Conservation (phyloP, 2,329 filamentous ascomycete species). For the Microthyrium microscopicum region DNA sequence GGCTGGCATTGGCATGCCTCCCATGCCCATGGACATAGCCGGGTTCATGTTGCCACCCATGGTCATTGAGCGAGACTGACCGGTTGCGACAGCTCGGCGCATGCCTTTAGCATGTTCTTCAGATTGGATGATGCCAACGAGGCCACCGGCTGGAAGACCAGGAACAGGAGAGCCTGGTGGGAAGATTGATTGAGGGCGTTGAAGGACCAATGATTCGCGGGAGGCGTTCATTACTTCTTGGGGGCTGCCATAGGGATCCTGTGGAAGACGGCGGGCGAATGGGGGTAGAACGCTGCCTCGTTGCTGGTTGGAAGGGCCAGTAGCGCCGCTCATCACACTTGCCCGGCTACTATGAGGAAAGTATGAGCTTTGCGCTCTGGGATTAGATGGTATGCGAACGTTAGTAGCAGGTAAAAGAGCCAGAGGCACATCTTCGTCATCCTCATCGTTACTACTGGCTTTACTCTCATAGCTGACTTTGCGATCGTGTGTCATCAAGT, state of each 20-base stretch:
- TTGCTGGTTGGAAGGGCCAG: background rate
- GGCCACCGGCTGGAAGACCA: slow-evolving; percentile 48
- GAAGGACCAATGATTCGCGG: slow-evolving; percentile 57
- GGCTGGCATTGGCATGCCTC: background rate
- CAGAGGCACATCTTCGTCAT: slow-evolving; percentile 70
- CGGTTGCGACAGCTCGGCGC: slow-evolving; percentile 42
- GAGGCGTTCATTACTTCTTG: slow-evolving; percentile 55
- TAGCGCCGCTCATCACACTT: slow-evolving; percentile 2
- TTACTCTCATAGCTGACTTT: slow-evolving; percentile 15
- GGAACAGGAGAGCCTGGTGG: slow-evolving; percentile 14
- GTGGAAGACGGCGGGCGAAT: slow-evolving; percentile 67
- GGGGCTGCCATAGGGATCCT: slow-evolving; percentile 52
- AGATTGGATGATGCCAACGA: slow-evolving; percentile 74
- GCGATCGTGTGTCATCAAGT: too few relatives aligned
- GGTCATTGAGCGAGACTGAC: slow-evolving; percentile 16
- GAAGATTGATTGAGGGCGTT: slow-evolving; percentile 2
- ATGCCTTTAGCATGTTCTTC: slow-evolving; percentile 67
- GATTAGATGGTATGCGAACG: slow-evolving; percentile 42
- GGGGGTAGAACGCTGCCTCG: slow-evolving; percentile 45
- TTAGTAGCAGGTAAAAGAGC: slow-evolving; percentile 79
- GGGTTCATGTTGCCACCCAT: background rate
- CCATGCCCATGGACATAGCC: slow-evolving; percentile 1
- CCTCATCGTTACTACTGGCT: background rate
- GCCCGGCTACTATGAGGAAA: too few relatives aligned
- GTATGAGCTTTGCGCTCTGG: too few relatives aligned